These are phyloP conservation scores for Leptographium procerum DNA, from an alignment of 2,329 filamentous ascomycete genomes.

Conservation along the genomic window DNA sequence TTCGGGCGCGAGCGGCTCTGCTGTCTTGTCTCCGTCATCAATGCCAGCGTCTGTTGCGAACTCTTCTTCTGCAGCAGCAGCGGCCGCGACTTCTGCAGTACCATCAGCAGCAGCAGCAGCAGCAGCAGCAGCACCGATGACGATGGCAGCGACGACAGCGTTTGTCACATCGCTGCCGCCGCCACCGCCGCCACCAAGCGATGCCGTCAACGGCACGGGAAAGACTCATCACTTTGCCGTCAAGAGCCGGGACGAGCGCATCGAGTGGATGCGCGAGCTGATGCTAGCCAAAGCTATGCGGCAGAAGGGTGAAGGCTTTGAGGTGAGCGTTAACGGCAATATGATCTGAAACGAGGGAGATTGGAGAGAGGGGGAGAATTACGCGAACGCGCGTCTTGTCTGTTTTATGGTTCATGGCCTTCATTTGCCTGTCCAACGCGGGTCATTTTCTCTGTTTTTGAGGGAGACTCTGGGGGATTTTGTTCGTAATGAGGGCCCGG, in stretches of 20 bases:
- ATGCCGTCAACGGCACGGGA: conserved; percentile 46
- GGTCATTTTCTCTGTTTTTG: background rate
- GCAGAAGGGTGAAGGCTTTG: conserved; percentile 73
- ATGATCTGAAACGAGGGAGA: conserved; percentile 41
- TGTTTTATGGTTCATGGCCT: too few relatives aligned
- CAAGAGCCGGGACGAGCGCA: conserved; percentile 73
- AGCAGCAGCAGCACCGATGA: background rate
- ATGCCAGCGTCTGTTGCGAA: conserved; percentile 4
- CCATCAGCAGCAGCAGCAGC: background rate
- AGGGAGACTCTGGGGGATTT: background rate
- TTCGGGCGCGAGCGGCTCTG: background rate
- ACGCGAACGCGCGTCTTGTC: background rate
- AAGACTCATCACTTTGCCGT: conserved; percentile 96
- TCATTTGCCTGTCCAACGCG: too few relatives aligned
- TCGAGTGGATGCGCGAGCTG: conserved; percentile 93
- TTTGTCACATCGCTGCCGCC: conserved; percentile 13
- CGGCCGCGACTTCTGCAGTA: too few relatives aligned
- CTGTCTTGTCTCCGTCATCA: conserved; percentile 17
- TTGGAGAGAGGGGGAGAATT: background rate
- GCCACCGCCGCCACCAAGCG: conserved; percentile 27
- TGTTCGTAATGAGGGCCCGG: background rate
- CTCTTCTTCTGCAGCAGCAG: too few relatives aligned
- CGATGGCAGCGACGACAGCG: background rate
- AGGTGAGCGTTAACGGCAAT: conserved; percentile 71
- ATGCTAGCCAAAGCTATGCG: conserved; percentile 83